Evolutionary conservation across 345 rosid genomes (phyloP), one percentile per base, ranked within the genome.

Genomic region (Euphorbia pulcherrima): DNA sequence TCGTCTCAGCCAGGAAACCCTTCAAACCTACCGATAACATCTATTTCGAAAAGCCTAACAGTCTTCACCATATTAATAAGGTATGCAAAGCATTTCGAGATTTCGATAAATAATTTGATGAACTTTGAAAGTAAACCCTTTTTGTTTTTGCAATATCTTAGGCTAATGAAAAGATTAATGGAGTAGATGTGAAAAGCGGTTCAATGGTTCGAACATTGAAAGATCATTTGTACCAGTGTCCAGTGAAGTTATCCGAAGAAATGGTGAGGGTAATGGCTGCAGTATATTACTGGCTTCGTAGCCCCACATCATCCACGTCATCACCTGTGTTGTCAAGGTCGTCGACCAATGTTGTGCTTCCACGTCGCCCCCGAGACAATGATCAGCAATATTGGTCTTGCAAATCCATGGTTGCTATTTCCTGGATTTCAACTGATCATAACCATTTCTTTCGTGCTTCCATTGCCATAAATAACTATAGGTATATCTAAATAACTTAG

Each of bases 221-320:
- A 75, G 96, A 92, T 68, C 98, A 88, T 75, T 80, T 86, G 48
- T 59, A 80, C 60, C 91, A 90, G 75, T 92, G 96, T 57, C 98
- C 98, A 41, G 85, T 79, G 82, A 88, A 87, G 80, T 81, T 92
- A 71, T 92, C 98, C 12, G 96, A 90, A 78, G 97, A 92, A 72
- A 87, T 92, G 98, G 92, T 90, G 58, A 82, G 84, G 75, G 87
- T 85, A 67, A 92, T 92, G 93, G 93, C 91, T 67, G 81, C 88
- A 56, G 89, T 92, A 30, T 90, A 87, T 75, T 88, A 88, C 77
- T 85, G 98, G 87, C 90, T 92, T 17, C 78, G 84, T 17, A 79
- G 83, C 50, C 56, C n/a, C n/a, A n/a, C 84, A 58, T 65, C 83
- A 39, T 84, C 90, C 57, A 76, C 70, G 20, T 80, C 92, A 23